Evolutionary conservation across 495 filamentous ascomycete species (phyloP), one percentile per base, ranked within the genome.

Genomic region (Aspergillus affinis): DNA sequence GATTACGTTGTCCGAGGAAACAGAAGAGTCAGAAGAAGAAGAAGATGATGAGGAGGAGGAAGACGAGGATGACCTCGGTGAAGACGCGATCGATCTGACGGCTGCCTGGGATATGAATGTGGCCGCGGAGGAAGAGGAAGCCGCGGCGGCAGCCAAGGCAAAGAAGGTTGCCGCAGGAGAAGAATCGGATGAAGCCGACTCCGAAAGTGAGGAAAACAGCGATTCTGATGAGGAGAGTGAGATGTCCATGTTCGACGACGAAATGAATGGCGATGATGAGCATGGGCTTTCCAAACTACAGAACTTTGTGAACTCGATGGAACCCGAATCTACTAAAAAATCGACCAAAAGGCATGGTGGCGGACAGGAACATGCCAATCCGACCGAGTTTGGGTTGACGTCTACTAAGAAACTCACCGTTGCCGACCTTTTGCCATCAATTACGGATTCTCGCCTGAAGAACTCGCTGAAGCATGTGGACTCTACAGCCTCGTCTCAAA

Each of bases 81-180:
- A 91, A 52, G 91, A 92, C 63, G 92, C 89, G 18, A 86, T 97
- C 55, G 92, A 97, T 75, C 81, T 97, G 47, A 86, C 89, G 5
- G 87, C 85, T 48, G 88, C 89, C 65, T 82, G 95, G 59, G 92
- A 97, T 75, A 86, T 89, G 73, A 88, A 82, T 51, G 73, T 74
- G n/a, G 77, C 80, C 26, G 79, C 79, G 15, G 78, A 74, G 47
- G 79, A 82, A 23, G 76, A 66, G 36, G 73, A 71, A 19, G 66
- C 65, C 57, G 63, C 72, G 56, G 67, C 63, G 21, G 58, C 69
- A 2, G 47, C 66, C 0, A 79, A 74, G 65, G 23, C 67, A 0
- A 75, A 73, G 59, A 71, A 72, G 18, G 60, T 65, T 5, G 66
- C 62, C 9, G 52, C 54, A 15, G 69, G 61, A 26, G 72, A 76